Base-by-base conservation (phyloP, 306 rosid species). In the Betula pendula region DNA sequence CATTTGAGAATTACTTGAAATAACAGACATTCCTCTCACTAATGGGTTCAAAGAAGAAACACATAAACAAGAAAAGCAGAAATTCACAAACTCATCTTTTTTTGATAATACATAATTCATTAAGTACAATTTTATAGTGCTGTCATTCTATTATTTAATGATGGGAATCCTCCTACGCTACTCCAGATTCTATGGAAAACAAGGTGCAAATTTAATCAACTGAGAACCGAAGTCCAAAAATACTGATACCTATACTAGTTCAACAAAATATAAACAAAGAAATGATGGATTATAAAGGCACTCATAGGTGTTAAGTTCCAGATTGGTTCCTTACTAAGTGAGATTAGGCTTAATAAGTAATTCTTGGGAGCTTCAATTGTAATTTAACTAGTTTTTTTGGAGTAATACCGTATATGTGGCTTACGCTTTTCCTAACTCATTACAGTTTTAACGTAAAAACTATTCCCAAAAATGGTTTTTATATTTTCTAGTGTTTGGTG, bases 101-200 rank as follows among this genome's bases (percentile, higher is more conserved):
- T 3, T 24, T 59, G 35, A 59, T 40, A 76, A 43, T 72, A 51
- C 50, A 71, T 16, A 77, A 59, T 20, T 58, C 63, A 58, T 71
- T 50, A 71, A 71, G 62, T 59, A 58, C 71, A 60, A 13, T 70
- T 78, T 48, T 68, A 53, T 6, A 9, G 71, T 71, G 51, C 77
- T 49, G 52, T 38, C 63, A 22, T 16, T 55, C 31, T 22, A 11
- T 55, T 20, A 3, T 55, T 59, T 68, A 71, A 47, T 59, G 6
- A 31, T 55, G 13, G 53, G 25, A 40, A 43, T 47, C 53, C 42
- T 24, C 19, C 25, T 44, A 56, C 33, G 13, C 25, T 20, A 33
- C 40, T 62, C 62, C 42, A 71, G 31, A 71, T 16, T 66, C 33
- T 62, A 49, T 58, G 43, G 17, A 44, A 60, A 71, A 55, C 20